Percentiles rank a stretch among this genome's conserved stretches.
phyloP scores from a whole-genome alignment of 495 filamentous ascomycete genomes.

The Lepidopterella palustris region DNA sequence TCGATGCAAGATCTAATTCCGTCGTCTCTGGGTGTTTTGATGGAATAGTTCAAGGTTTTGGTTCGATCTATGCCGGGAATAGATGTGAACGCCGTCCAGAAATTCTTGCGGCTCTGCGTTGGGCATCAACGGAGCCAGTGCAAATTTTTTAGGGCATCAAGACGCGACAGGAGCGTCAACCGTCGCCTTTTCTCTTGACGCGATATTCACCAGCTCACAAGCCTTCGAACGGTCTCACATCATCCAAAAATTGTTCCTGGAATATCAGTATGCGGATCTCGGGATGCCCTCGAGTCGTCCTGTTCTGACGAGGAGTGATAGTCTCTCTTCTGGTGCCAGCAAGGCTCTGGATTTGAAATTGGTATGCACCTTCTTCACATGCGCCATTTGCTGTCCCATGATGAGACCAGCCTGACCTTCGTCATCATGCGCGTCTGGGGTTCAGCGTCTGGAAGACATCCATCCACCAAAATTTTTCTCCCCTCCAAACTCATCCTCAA shows the following conservation, averaged over 20 bases:
- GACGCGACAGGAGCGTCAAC: neutral
- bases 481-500: too few relatives aligned
- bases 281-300: neutral
- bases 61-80: neutral
- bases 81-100: neutral
- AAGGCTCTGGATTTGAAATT: neutral
- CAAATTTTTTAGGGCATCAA: neutral
- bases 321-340: neutral
- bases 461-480: too few relatives aligned
- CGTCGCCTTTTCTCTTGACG: neutral
- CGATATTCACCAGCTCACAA: neutral
- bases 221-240: neutral
- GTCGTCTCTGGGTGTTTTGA: neutral
- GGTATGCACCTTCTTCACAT: neutral
- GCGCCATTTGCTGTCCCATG: neutral
- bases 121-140: neutral
- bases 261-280: slow-evolving; percentile 2
- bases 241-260: slow-evolving; percentile 1
- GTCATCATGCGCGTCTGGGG: neutral
- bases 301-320: neutral
- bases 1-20: too few relatives aligned
- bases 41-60: neutral
- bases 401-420: neutral
- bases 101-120: neutral
- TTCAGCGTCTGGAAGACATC: neutral